Evolutionary conservation across 768 basidiomycete species (phyloP), one percentile per base, ranked within the genome.

Genomic region (Paxillus ammoniavirescens): DNA sequence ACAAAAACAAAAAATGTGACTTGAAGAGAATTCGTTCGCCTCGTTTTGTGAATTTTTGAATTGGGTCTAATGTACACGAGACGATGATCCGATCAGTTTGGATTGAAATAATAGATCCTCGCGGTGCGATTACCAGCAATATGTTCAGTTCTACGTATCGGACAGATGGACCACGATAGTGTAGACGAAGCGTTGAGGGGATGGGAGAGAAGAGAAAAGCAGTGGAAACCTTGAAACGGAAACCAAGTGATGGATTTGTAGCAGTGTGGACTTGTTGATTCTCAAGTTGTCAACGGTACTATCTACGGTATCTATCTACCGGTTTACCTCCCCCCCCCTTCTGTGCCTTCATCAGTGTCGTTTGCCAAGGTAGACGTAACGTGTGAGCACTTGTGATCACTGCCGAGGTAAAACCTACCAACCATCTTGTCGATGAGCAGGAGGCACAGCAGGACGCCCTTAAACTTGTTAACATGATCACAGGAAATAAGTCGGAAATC

Each of bases 51-150:
- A 21, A 3, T 21, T 9, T 36, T n/a, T n/a, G 15, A 14, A 15
- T 21, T 44, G 8, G 35, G 35, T 35, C 35, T 35, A 35, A 35
- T n/a, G 26, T 26, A 26, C 26, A 23, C 18, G 30, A 46, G 44
- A 53, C 50, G 26, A 26, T 26, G 4, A 26, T 26, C 26, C 52
- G 48, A 53, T 53, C 52, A 53, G 52, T 42, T 51, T 18, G 15
- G 31, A 51, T 53, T 33, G 31, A 50, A 35, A 50, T 45, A 35
- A 9, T 13, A 35, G 13, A 17, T 10, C 21, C 14, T 28, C 12
- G 35, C 8, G 18, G 36, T 49, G 52, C 37, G 26, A 35, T 49
- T 33, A 53, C 52, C 52, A 50, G 38, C 37, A 26, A 18, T 18
- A n/a, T 15, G 13, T 26, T 28, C 35, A 26, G 28, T 8, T 28